phyloP scores from a whole-genome alignment of 2,329 filamentous ascomycete species.

The Colletotrichum destructivum region DNA sequence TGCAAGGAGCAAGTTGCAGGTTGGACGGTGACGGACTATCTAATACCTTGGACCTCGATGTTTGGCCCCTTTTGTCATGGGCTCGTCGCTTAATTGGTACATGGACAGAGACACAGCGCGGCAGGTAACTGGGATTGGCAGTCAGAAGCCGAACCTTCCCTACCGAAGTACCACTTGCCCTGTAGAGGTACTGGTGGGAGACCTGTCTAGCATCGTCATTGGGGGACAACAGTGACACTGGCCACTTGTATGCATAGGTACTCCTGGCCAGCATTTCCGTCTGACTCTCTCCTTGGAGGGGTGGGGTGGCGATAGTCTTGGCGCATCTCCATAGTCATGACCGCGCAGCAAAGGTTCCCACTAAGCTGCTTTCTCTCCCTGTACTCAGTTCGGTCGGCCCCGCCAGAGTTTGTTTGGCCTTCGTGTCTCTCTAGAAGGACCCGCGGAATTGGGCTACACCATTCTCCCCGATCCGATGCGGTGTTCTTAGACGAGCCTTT shows the following conservation, averaged over 20 bases:
- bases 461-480: neutral
- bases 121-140: neutral
- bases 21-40: slow-evolving; percentile 3
- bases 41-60: slow-evolving; percentile 10
- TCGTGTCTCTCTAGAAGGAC: slow-evolving; percentile 16
- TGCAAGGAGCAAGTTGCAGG: slow-evolving; percentile 31
- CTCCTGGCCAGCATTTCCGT: slow-evolving; percentile 20
- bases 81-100: slow-evolving; percentile 5
- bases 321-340: slow-evolving; percentile 10
- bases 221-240: slow-evolving; percentile 11
- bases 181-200: neutral
- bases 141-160: slow-evolving; percentile 6
- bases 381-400: neutral
- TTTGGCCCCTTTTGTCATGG: slow-evolving; percentile 14
- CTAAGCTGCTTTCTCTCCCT: slow-evolving; percentile 1
- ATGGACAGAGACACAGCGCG: neutral
- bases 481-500: neutral
- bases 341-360: slow-evolving; percentile 13
- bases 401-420: neutral
- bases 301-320: slow-evolving; percentile 11
- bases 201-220: slow-evolving; percentile 4
- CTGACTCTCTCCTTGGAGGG: neutral
- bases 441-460: neutral
- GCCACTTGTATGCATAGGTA: slow-evolving; percentile 22
- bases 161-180: slow-evolving; percentile 21